Evolutionary conservation across 306 rosid genomes (phyloP), one percentile per base, ranked within the genome.

Genomic region (Leucaena leucocephala): DNA sequence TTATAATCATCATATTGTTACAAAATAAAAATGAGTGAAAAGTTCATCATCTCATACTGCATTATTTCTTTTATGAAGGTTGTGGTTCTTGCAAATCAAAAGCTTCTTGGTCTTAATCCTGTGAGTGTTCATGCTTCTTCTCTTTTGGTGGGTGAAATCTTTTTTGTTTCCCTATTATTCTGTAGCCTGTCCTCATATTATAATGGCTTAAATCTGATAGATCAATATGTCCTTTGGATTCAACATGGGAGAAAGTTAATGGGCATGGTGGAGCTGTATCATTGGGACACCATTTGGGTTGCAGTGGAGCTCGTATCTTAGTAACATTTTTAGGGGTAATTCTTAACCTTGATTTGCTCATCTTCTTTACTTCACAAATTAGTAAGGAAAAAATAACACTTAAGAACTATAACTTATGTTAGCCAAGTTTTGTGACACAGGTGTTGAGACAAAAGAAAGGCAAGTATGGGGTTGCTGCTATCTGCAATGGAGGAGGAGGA

Each of bases 401-500:
- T 2, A 1, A 54, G 27, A 54, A 54, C 61, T 33, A 54, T 54
- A 55, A 7, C 10, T 55, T 7, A 13, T 78, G 76, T 84, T 44
- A 72, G 76, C 45, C 67, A 48, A 45, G 54, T 66, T 76, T 9
- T 64, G 79, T 85, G 75, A 83, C 76, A 73, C 88, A 94, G 98
- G 97, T 92, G 72, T 74, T 91, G 76, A 92, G 93, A 74, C 91
- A 92, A 34, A 87, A 84, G 82, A 86, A 90, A 67, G 97, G 97
- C 58, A 92, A 77, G 87, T 92, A 91, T 75, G 98, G 98, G 40
- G 90, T 92, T 84, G 95, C 68, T 39, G 90, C 86, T 44, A 88
- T 94, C 69, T 94, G 98, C 89, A 92, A 94, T 39, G 98, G 98
- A 19, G 98, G 97, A 81, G 98, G 98, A 59, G 98, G 98, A 11